A percentile compares a stretch with the other conserved stretches of the same genome.
Conservation (phyloP, 306 rosid species). For the Citrullus amarus region DNA sequence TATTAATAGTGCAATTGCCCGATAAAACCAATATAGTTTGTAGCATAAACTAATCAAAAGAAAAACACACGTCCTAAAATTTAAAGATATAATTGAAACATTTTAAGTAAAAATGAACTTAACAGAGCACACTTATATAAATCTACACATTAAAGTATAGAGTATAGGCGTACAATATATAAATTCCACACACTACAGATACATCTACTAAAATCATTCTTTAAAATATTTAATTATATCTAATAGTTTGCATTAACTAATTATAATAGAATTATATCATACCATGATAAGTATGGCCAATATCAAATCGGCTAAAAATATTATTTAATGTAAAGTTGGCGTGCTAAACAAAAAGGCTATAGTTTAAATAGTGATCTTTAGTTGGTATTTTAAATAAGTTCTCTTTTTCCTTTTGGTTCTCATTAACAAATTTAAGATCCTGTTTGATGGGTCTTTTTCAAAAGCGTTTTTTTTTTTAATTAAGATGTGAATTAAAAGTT, state of each 20-base stretch:
- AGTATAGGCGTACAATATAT: no score
- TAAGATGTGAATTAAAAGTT: neutral
- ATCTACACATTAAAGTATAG: no score
- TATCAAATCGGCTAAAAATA: neutral
- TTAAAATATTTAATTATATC: neutral
- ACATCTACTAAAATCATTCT: neutral
- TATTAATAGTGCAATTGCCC: no score
- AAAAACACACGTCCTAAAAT: no score
- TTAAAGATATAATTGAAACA: no score
- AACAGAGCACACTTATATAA: no score
- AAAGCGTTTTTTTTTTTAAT: neutral
- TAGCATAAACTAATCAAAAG: no score
- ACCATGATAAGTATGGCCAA: neutral
- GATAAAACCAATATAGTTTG: no score
- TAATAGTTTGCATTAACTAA: neutral
- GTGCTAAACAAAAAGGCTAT: neutral
- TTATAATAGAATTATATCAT: neutral
- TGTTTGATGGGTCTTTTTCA: neutral
- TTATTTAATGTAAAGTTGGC: neutral
- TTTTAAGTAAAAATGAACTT: no score
- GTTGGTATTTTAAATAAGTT: neutral
- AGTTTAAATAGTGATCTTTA: neutral
- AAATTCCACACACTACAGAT: no score
- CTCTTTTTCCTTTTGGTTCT: neutral
- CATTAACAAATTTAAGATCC: neutral